Percentiles rank a stretch among this genome's conserved stretches.
Conservation (phyloP, 306 rosid species). For the Dryas octopetala region DNA sequence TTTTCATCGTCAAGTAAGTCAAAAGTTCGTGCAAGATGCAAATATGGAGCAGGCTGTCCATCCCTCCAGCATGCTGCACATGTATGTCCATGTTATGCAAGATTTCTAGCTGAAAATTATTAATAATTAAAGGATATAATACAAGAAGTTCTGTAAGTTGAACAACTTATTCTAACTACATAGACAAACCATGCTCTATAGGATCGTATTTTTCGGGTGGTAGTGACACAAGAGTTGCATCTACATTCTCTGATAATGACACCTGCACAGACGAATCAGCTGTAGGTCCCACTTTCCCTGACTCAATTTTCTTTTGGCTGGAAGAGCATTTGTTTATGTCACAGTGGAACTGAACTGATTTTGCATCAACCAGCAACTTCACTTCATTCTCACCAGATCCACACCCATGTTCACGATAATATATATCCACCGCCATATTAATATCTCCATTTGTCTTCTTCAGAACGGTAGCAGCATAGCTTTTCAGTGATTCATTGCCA, state of each 20-base stretch:
- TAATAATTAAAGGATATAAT: conserved; percentile 17
- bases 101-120: conserved; percentile 28
- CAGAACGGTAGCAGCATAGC: conserved; percentile 46
- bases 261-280: conserved; percentile 41
- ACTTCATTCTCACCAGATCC: conserved; percentile 33
- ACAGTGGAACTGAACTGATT: conserved; percentile 37
- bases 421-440: conserved; percentile 68
- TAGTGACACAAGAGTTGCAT: conserved; percentile 52
- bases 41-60: conserved; percentile 83
- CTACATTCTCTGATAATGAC: conserved; percentile 41
- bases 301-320: conserved; percentile 32
- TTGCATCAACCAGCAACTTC: conserved; percentile 19
- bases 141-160: conserved; percentile 24
- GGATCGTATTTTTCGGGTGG: conserved; percentile 76
- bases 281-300: conserved; percentile 27
- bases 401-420: conserved; percentile 49
- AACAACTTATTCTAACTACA: conserved; percentile 1
- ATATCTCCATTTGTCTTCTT: conserved; percentile 80
- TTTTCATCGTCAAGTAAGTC: conserved; percentile 73
- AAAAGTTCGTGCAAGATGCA: conserved; percentile 88
- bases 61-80: conserved; percentile 78
- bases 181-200: conserved; percentile 64
- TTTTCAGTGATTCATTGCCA: conserved; percentile 52
- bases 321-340: conserved; percentile 24
- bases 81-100: conserved; percentile 26